Evolutionary conservation across 345 rosid genomes (phyloP), one percentile per base, ranked within the genome.

Genomic region (Jatropha curcas): DNA sequence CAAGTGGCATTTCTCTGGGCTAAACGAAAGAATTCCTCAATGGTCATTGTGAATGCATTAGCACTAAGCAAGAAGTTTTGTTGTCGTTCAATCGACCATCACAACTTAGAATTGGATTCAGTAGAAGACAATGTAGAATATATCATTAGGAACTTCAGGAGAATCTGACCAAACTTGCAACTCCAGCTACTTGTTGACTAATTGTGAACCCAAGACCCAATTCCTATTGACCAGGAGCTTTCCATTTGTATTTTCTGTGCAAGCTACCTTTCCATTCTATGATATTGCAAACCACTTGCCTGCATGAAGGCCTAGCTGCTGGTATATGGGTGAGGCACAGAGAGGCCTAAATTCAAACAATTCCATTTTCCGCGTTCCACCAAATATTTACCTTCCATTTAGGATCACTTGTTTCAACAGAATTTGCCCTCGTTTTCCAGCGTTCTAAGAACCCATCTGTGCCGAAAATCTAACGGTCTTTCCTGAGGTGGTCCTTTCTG

Each of bases 81-180:
- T 62, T 37, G 12, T 20, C 7, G 65, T 58, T 83, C 64, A n/a
- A 78, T 27, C 73, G 77, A 30, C 81, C n/a, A n/a, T n/a, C 79
- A 2, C 0, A 34, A 27, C 20, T 61, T 43, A 78, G 79, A 68
- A 73, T n/a, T 63, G 1, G 83, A 79, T 30, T 80, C 80, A 33
- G 34, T 63, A 60, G 55, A 61, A 59, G 81, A 73, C n/a, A 60
- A 66, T 11, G 4, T 10, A 25, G 83, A 68, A 58, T 35, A 20
- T n/a, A 16, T 37, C 74, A 27, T 33, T 11, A 17, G 77, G 30
- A n/a, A n/a, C n/a, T 52, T 63, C 41, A 24, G 58, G 60, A 39
- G 52, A 55, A n/a, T n/a, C n/a, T 25, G 75, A 39, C n/a, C 67
- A 50, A 34, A 17, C 31, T n/a, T 34, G 5, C 25, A 28, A 27